A percentile compares a stretch with the other conserved stretches of the same genome.
These are phyloP conservation scores for Lolium perenne DNA, from an alignment of 176 grass and related monocot genomes.

Conservation along the genomic window DNA sequence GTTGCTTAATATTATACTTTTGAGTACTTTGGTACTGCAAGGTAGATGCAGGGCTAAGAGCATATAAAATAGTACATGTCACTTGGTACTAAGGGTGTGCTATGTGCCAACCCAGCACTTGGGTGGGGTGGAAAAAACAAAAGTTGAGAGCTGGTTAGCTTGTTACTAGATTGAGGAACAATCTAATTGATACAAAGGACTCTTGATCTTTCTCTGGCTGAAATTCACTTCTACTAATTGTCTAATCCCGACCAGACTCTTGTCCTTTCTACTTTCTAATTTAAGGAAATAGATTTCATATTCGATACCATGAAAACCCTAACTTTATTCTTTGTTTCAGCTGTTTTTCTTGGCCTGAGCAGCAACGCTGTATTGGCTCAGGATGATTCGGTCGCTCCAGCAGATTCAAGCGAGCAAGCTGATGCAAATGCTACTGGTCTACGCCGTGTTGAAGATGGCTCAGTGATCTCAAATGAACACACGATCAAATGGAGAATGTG, in stretches of 20 bases:
- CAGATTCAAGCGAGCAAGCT: slow-evolving; percentile 55
- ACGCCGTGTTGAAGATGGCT: slow-evolving; percentile 77
- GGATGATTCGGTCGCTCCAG: slow-evolving; percentile 54
- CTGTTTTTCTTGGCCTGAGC: slow-evolving; percentile 63
- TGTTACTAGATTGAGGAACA: background rate
- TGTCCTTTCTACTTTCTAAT: background rate
- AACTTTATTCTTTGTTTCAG: slow-evolving; percentile 41
- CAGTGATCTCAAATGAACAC: slow-evolving; percentile 87
- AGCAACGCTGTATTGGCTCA: slow-evolving; percentile 58
- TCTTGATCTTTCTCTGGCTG: background rate
- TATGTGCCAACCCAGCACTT: slow-evolving; percentile 2
- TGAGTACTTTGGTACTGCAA: background rate
- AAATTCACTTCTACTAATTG: background rate
- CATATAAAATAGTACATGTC: background rate
- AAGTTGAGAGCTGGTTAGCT: background rate
- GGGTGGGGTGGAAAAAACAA: background rate
- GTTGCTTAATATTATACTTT: background rate
- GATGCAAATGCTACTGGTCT: slow-evolving; percentile 54
- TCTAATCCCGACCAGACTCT: background rate
- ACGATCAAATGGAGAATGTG: slow-evolving; percentile 87
- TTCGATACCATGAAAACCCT: slow-evolving; percentile 15
- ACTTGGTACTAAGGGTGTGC: background rate
- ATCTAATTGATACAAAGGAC: background rate
- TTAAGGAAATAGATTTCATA: background rate
- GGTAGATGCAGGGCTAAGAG: background rate